phyloP scores from a whole-genome alignment of 352 stramenopile species.

The Phytophthora foliorum region DNA sequence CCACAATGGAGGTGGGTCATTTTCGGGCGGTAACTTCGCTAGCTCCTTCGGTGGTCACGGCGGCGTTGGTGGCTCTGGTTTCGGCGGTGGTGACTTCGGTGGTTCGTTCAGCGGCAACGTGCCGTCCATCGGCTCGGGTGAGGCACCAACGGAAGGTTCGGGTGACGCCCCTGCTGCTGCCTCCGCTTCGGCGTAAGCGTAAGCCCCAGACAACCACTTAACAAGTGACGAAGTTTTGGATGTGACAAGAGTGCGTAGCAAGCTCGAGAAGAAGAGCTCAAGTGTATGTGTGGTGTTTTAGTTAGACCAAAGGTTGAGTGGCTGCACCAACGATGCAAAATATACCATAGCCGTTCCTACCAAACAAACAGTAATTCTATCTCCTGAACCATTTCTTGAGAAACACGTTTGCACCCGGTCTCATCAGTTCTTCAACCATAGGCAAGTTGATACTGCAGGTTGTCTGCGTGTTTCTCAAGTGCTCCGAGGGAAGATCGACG shows the following conservation, averaged over 20 bases:
- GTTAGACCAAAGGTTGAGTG: neutral
- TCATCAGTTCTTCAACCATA: no score
- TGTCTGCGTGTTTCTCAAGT: neutral
- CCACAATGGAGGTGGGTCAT: constrained; percentile 8
- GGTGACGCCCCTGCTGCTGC: neutral
- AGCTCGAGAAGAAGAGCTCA: constrained; percentile 25
- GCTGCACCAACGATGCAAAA: neutral
- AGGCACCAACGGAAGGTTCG: constrained; percentile 14
- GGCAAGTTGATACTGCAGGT: neutral
- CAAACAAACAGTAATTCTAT: no score
- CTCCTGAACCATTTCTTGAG: neutral
- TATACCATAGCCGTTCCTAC: neutral
- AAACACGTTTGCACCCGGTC: neutral
- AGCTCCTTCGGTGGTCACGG: constrained; percentile 16
- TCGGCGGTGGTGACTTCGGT: constrained; percentile 18
- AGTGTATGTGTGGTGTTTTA: neutral
- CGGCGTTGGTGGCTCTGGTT: constrained; percentile 13
- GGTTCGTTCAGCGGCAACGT: constrained; percentile 10
- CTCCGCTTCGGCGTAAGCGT: constrained; percentile 7
- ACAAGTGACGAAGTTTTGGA: constrained; percentile 8
- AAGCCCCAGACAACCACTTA: neutral
- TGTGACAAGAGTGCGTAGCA: constrained; percentile 15
- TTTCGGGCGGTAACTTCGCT: constrained; percentile 14
- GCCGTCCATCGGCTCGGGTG: constrained; percentile 29
- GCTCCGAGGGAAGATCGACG: neutral